Evolutionary conservation across 208 protist species (phyloP).

Genomic region (Wallacemonas sp.): DNA sequence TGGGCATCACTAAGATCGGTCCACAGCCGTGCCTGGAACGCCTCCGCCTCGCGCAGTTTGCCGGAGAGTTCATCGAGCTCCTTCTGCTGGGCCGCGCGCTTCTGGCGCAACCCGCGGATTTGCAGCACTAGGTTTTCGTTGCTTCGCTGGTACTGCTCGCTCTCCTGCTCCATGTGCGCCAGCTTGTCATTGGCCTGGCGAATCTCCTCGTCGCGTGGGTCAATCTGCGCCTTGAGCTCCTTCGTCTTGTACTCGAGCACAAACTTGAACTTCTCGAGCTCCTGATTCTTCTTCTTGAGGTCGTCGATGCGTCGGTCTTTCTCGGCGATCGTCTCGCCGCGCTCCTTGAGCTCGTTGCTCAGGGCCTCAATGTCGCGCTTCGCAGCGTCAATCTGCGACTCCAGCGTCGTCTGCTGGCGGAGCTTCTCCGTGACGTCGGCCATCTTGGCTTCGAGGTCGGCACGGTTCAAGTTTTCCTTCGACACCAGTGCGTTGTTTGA

Average conservation of each 20-base stretch:
- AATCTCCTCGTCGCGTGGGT: slow-evolving; percentile 96
- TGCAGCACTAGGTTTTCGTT: slow-evolving; percentile 93
- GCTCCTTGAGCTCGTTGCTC: slow-evolving; percentile 92
- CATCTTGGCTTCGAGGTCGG: slow-evolving; percentile 93
- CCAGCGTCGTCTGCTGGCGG: slow-evolving; percentile 77
- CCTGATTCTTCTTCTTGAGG: slow-evolving; percentile 98
- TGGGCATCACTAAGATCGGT: slow-evolving; percentile 84
- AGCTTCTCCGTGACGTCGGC: slow-evolving; percentile 86
- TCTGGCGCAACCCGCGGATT: slow-evolving; percentile 92
- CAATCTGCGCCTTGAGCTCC: slow-evolving; percentile 98
- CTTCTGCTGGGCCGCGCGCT: slow-evolving; percentile 92
- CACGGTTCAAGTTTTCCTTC: slow-evolving; percentile 89
- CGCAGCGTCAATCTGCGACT: slow-evolving; percentile 92
- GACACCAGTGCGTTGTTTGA: slow-evolving; percentile 87
- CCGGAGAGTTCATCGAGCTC: slow-evolving; percentile 82
- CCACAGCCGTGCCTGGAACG: slow-evolving; percentile 88
- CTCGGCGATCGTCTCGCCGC: slow-evolving; percentile 95
- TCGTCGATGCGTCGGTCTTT: slow-evolving; percentile 97
- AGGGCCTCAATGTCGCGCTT: slow-evolving; percentile 95
- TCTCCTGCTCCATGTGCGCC: slow-evolving; percentile 93
- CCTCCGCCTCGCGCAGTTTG: slow-evolving; percentile 73
- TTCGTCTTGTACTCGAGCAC: slow-evolving; percentile 99
- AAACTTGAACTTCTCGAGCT: slow-evolving; percentile 99
- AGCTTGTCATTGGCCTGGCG: slow-evolving; percentile 92
- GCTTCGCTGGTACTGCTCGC: slow-evolving; percentile 92